Evolutionary conservation across 257 asterid genomes (phyloP), one percentile per base, ranked within the genome.

Genomic region (Solanum lignicaule): DNA sequence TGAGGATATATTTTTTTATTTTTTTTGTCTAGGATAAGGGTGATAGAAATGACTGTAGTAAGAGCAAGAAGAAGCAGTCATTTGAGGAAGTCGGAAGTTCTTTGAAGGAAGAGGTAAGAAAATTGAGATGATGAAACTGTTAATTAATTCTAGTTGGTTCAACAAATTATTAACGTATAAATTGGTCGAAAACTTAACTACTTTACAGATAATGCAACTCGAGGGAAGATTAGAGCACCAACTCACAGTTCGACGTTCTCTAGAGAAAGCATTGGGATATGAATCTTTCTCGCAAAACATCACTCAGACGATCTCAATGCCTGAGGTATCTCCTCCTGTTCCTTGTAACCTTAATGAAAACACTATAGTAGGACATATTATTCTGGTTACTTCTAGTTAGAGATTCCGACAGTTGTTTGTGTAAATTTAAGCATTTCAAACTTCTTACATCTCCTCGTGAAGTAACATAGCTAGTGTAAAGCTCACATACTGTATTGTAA

Each of bases 251-350:
- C 95, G 95, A 14, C 93, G 96, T 88, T 94, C 95, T 83, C 90
- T 96, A 31, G 98, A 95, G 90, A 94, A 90, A 86, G 98, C 97
- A 68, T 94, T 96, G 87, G 99, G 98, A 91, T 92, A 93, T 88
- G 87, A 89, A 87, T 87, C 92, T 86, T 90, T 93, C 15, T 91
- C 93, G 31, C 91, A 78, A 21, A 89, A 86, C 48, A 81, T 90
- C 73, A 33, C 92, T 18, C 86, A 76, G 79, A 52, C 62, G 8
- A 87, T 90, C 87, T 85, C 91, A 75, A 91, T 94, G 90, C 96
- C 99, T 88, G 92, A 93, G 98, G 98, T 96, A 87, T 48, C 38
- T 43, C n/a, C 69, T 82, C 41, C 20, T 78, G 60, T 31, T 81
- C 75, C 38, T 73, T 32, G 38, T 16, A 36, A 27, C 41, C n/a